phyloP scores from a whole-genome alignment of 495 filamentous ascomycete genomes.

The Corynascus novoguineensis region DNA sequence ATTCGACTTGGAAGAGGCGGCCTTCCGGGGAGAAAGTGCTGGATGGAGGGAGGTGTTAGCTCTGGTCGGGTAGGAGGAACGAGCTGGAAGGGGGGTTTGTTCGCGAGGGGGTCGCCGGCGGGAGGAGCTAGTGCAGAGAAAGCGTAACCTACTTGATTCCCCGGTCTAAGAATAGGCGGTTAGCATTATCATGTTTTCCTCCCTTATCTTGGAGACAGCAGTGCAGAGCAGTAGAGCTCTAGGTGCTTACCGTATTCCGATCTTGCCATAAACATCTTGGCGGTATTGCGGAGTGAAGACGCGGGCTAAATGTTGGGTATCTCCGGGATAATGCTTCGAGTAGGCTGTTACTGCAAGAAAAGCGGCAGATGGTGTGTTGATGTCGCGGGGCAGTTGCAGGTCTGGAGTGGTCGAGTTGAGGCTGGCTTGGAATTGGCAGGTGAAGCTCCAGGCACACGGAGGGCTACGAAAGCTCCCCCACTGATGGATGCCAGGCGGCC shows the following conservation, averaged over 20 bases:
- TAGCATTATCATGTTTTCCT: constrained; percentile 27
- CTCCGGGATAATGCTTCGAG: constrained; percentile 10
- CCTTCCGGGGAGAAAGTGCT: constrained; percentile 99
- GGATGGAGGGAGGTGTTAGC: constrained; percentile 11
- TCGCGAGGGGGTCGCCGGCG: not conserved
- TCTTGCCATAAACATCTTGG: constrained; percentile 98
- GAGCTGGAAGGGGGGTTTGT: not conserved
- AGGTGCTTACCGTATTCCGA: constrained; percentile 86
- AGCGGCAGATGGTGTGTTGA: constrained; percentile 13
- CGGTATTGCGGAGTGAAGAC: constrained; percentile 27
- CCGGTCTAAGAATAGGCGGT: constrained; percentile 63
- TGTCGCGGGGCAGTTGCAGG: constrained; percentile 11
- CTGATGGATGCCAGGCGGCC: constrained; percentile 16
- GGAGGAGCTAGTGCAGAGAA: constrained; percentile 1
- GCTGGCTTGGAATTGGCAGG: constrained; percentile 24
- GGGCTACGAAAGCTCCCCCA: constrained; percentile 30
- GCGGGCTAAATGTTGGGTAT: constrained; percentile 17
- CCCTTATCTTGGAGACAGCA: not conserved
- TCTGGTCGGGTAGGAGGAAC: not conserved
- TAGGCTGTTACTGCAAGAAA: constrained; percentile 2
- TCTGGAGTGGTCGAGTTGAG: constrained; percentile 14
- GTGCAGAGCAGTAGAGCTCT: not conserved
- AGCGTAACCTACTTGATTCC: constrained; percentile 81
- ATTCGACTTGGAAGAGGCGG: constrained; percentile 99
- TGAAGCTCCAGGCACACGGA: constrained; percentile 35